A percentile compares a stretch with the other conserved stretches of the same genome.
Evolutionary conservation across 108 stramenopile species (phyloP).

Genomic region (Nitzschia palea): DNA sequence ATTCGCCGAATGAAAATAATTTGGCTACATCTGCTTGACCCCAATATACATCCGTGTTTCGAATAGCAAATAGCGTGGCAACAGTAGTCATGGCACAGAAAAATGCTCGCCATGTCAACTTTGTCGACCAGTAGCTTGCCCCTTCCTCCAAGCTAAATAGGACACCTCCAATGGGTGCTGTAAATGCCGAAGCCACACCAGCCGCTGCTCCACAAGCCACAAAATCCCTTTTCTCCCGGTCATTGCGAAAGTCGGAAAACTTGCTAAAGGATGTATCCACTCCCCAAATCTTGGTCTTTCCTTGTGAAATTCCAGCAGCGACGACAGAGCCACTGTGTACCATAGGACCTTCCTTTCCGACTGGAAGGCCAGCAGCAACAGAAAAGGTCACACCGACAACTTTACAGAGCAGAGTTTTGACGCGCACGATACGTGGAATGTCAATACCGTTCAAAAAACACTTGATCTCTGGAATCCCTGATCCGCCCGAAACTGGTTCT

Average conservation of each 20-base stretch:
- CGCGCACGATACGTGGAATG: conserved; percentile 81
- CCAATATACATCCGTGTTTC: conserved; percentile 77
- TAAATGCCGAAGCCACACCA: conserved; percentile 93
- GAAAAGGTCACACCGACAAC: conserved; percentile 93
- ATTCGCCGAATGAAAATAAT: conserved; percentile 96
- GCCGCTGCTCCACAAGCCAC: conserved; percentile 97
- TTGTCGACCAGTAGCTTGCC: conserved; percentile 94
- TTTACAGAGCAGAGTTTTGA: conserved; percentile 94
- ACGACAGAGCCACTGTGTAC: conserved; percentile 85
- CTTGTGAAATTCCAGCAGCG: conserved; percentile 87
- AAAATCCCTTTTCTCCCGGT: conserved; percentile 89
- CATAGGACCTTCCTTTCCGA: conserved; percentile 99
- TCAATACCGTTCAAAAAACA: conserved; percentile 96
- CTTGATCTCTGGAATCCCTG: conserved; percentile 98
- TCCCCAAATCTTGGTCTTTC: conserved; percentile 83
- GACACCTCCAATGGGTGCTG: conserved; percentile 97
- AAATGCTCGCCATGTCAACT: conserved; percentile 96
- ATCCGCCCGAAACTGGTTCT: conserved; percentile 92
- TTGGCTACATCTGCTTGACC: conserved; percentile 89
- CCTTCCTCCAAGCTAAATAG: conserved; percentile 96
- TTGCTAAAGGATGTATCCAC: conserved; percentile 90
- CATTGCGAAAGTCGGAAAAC: conserved; percentile 92
- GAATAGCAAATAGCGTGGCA: conserved; percentile 78
- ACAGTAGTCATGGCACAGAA: conserved; percentile 97
- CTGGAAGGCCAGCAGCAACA: conserved; percentile 91